Conservation (phyloP, 2,329 filamentous ascomycete genomes). For the Tolypocladium guangdongense region DNA sequence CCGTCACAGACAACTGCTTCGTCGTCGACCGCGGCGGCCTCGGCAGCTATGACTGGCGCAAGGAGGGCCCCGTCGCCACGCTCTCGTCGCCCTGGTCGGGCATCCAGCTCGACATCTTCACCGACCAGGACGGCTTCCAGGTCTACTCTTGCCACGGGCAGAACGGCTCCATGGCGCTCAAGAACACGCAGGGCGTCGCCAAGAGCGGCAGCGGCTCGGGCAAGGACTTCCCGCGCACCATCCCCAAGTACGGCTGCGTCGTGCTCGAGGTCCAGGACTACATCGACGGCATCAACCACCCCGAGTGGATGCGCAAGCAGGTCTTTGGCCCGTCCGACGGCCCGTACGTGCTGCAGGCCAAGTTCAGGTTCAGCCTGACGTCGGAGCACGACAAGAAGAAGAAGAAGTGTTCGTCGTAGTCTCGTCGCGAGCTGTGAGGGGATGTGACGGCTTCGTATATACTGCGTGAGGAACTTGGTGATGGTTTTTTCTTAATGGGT, state of each 20-base stretch:
- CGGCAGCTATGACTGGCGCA: slow-evolving; percentile 53
- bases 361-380: slow-evolving; percentile 45
- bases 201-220: slow-evolving; percentile 21
- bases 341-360: slow-evolving; percentile 51
- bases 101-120: slow-evolving; percentile 70
- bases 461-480: too few species aligned
- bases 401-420: background rate
- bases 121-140: slow-evolving; percentile 80
- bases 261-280: slow-evolving; percentile 90
- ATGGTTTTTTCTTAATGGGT: too few species aligned
- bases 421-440: background rate
- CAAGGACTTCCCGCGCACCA: slow-evolving; percentile 45
- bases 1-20: slow-evolving; percentile 52
- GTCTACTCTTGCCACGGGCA: slow-evolving; percentile 74
- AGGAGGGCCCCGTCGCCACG: slow-evolving; percentile 47
- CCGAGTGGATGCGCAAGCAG: slow-evolving; percentile 70
- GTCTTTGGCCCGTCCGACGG: slow-evolving; percentile 48
- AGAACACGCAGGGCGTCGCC: slow-evolving; percentile 54
- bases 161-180: slow-evolving; percentile 60
- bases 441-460: too few species aligned
- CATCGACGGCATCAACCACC: slow-evolving; percentile 89
- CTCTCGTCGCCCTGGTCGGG: slow-evolving; percentile 67
- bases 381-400: slow-evolving; percentile 1
- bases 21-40: slow-evolving; percentile 51
- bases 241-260: slow-evolving; percentile 70